phyloP scores from a whole-genome alignment of 2,329 filamentous ascomycete species.

The Colletotrichum sp. region DNA sequence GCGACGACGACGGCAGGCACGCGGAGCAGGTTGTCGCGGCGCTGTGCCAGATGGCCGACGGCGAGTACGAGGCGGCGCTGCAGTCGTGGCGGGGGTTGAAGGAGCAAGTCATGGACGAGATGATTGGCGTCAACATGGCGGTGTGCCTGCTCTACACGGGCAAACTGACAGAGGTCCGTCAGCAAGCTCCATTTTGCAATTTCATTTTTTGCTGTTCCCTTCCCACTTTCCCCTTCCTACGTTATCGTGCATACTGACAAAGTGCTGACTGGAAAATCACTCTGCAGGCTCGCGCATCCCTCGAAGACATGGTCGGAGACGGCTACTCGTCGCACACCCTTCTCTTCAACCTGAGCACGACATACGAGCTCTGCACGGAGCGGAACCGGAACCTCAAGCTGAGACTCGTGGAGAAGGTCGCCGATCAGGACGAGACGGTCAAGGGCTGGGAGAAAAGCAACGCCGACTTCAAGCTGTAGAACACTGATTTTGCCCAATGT shows the following conservation, averaged over 20 bases:
- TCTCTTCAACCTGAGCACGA: slow-evolving; percentile 87
- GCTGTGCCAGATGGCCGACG: slow-evolving; percentile 80
- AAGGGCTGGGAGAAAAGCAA: slow-evolving; percentile 74
- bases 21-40: slow-evolving; percentile 63
- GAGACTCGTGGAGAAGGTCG: slow-evolving; percentile 72
- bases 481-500: not conserved
- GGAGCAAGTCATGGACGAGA: slow-evolving; percentile 58
- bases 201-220: not conserved
- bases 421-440: slow-evolving; percentile 58
- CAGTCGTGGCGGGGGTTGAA: slow-evolving; percentile 62
- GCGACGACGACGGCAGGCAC: slow-evolving; percentile 31
- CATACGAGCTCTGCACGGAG: slow-evolving; percentile 92
- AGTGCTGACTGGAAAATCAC: slow-evolving; percentile 2
- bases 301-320: slow-evolving; percentile 69
- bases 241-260: not conserved
- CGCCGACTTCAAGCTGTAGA: slow-evolving; percentile 76
- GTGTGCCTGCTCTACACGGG: slow-evolving; percentile 86
- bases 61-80: slow-evolving; percentile 70
- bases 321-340: slow-evolving; percentile 77
- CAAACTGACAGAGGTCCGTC: slow-evolving; percentile 69
- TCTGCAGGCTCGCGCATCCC: slow-evolving; percentile 63
- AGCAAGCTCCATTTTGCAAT: not conserved
- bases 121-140: slow-evolving; percentile 82
- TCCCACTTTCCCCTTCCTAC: not conserved
- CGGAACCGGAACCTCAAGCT: slow-evolving; percentile 73